phyloP scores from a whole-genome alignment of 768 basidiomycete species.

The Ramaria sp. region DNA sequence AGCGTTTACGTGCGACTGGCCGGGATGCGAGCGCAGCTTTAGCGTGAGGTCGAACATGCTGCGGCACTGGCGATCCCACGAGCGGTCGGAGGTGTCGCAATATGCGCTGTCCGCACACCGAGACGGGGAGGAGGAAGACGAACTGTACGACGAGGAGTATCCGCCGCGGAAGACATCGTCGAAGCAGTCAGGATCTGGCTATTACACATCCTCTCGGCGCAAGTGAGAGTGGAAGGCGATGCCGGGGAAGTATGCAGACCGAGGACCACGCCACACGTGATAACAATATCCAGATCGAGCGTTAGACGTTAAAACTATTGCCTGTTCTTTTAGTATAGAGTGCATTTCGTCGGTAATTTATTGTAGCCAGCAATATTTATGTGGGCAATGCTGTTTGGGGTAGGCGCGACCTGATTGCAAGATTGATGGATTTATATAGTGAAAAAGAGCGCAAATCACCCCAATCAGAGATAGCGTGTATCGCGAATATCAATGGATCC shows the following conservation, averaged over 20 bases:
- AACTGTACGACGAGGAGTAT: not conserved
- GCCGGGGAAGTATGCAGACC: not conserved
- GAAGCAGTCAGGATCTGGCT: not conserved
- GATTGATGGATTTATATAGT: too few relatives aligned
- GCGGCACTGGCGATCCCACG: conserved; percentile 2
- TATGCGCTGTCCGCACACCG: not conserved
- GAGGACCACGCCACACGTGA: too few relatives aligned
- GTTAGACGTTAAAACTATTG: too few relatives aligned
- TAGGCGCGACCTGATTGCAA: too few relatives aligned
- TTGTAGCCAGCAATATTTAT: too few relatives aligned
- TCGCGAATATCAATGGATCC: too few relatives aligned
- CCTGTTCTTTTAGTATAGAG: too few relatives aligned
- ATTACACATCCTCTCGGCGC: not conserved
- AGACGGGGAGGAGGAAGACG: not conserved
- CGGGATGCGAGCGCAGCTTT: conserved; percentile 1
- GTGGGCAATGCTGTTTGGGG: too few relatives aligned
- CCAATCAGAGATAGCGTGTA: too few relatives aligned
- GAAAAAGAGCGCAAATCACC: too few relatives aligned
- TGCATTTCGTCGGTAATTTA: too few relatives aligned
- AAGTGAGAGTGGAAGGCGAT: not conserved
- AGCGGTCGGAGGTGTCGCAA: not conserved
- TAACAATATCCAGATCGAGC: too few relatives aligned
- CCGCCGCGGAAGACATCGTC: not conserved
- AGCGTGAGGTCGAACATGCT: conserved; percentile 1
- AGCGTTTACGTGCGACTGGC: conserved; percentile 2